Base-by-base conservation (phyloP, 2,329 filamentous ascomycete genomes). In the Fusarium anguioides region DNA sequence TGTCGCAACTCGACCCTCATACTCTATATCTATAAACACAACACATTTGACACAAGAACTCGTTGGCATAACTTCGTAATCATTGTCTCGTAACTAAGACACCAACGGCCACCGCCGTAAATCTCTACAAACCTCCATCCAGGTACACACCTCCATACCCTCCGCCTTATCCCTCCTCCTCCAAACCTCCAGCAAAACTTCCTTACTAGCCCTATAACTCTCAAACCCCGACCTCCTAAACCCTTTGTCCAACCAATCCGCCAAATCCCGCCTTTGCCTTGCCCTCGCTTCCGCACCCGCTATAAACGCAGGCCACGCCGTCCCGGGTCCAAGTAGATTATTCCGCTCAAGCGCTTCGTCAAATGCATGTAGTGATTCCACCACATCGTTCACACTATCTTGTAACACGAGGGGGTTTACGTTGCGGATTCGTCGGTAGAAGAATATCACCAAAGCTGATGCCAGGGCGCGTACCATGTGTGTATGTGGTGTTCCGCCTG, bases 51-150 rank as follows among this genome's bases (percentile, higher is more conserved):
- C 10, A 29, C 27, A 29, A 29, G 11, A 11, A 23, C 14, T 12
- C n/a, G n/a, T n/a, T n/a, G n/a, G 5, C 23, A 58, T 49, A 15
- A 40, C 18, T 44, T 53, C 18, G 8, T 60, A 4, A 39, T 29
- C 12, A 41, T 36, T 37, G n/a, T 1, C 4, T 5, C 0, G 20
- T 37, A 2, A 20, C 29, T 52, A 63, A 1, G 60, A 63, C 3
- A 71, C 62, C 27, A 71, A 49, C 0, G 68, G 68, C 68, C 68
- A 71, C 2, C 68, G 60, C 24, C 46, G 48, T 37, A 71, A 39
- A 37, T 61, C 62, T 35, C 65, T 66, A 52, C 68, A 71, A 4
- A 71, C 66, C n/a, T 71, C 68, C 59, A 71, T 66, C 68, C 68
- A 71, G n/a, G 68, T 71, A 24, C 59, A 68, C 4, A 56, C 50